phyloP scores from a whole-genome alignment of 148 eudicot species.

The Camellia japonica region DNA sequence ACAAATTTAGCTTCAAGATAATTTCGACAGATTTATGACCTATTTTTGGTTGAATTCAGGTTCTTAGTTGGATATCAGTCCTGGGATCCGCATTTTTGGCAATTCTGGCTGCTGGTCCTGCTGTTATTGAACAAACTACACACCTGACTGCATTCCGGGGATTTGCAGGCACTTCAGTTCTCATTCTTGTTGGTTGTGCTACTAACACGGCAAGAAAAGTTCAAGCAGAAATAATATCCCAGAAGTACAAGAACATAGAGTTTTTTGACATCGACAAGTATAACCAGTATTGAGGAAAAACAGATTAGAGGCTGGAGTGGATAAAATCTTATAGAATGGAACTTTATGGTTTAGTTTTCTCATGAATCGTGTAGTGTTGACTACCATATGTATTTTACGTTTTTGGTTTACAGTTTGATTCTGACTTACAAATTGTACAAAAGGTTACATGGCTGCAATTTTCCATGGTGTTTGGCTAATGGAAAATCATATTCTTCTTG shows the following conservation, averaged over 20 bases:
- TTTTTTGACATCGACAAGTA: slow-evolving; percentile 73
- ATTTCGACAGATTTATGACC: not conserved
- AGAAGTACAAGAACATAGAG: slow-evolving; percentile 92
- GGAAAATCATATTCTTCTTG: not conserved
- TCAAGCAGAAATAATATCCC: slow-evolving; percentile 92
- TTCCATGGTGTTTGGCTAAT: not conserved
- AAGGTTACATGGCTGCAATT: not conserved
- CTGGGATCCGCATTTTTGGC: slow-evolving; percentile 91
- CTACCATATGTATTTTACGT: not conserved
- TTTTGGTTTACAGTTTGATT: not conserved
- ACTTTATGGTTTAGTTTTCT: not conserved
- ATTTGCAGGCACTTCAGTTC: slow-evolving; percentile 92
- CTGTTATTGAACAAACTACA: slow-evolving; percentile 79
- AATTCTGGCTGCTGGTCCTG: slow-evolving; percentile 89
- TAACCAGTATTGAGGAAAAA: not conserved
- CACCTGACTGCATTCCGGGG: slow-evolving; percentile 94
- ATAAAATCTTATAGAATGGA: not conserved
- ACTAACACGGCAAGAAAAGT: slow-evolving; percentile 97
- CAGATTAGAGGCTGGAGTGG: not conserved
- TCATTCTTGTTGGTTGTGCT: slow-evolving; percentile 98
- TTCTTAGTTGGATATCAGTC: slow-evolving; percentile 91
- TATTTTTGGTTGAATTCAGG: slow-evolving; percentile 33
- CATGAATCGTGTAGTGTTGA: no score
- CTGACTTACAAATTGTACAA: not conserved
- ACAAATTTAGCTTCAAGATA: not conserved